phyloP scores from a whole-genome alignment of 106 monocot genomes.

The Amphibolis antarctica region DNA sequence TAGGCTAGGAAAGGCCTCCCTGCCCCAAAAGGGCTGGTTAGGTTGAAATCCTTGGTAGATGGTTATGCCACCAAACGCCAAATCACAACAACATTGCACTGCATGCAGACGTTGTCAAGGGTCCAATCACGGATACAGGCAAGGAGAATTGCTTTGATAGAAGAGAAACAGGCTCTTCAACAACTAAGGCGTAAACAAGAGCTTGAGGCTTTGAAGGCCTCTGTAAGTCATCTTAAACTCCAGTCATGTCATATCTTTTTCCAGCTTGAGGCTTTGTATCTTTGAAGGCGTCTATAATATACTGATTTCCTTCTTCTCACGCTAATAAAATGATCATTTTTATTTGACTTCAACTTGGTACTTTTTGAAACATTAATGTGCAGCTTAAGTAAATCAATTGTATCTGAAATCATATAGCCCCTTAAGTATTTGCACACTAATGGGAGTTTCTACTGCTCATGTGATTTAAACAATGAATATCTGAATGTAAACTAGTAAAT shows the following conservation, averaged over 20 bases:
- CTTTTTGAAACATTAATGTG: too few species aligned
- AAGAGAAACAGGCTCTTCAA: conserved; percentile 86
- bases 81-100: conserved; percentile 63
- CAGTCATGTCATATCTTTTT: neutral
- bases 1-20: conserved; percentile 78
- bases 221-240: conserved; percentile 13
- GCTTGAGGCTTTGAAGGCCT: conserved; percentile 52
- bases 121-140: conserved; percentile 84
- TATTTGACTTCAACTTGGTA: too few species aligned
- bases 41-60: conserved; percentile 63
- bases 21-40: conserved; percentile 57
- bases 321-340: too few species aligned
- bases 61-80: conserved; percentile 74
- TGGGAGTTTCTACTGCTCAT: too few species aligned
- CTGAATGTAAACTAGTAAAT: too few species aligned
- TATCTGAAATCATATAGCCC: too few species aligned
- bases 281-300: too few species aligned
- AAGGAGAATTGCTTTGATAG: conserved; percentile 66
- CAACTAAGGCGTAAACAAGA: conserved; percentile 69
- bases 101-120: conserved; percentile 91
- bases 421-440: too few species aligned
- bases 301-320: too few species aligned
- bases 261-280: too few species aligned
- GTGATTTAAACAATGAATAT: too few species aligned
- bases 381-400: too few species aligned